Evolutionary conservation across 805 yeast species (phyloP).

Genomic region (Cyberlindnera nakhonratchasimensis): DNA sequence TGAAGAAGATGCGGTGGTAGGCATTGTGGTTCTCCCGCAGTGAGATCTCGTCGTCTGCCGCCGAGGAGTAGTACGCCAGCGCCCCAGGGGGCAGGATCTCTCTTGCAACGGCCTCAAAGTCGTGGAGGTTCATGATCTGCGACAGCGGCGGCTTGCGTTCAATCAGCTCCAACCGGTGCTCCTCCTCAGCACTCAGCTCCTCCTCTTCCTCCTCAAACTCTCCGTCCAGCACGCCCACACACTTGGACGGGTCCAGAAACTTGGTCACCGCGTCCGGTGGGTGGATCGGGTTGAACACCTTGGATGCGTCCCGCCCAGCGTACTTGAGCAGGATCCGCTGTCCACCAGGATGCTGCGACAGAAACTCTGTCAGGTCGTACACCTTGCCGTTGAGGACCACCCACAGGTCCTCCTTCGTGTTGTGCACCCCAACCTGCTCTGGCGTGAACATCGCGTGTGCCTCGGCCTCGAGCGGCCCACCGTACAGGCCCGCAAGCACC

Average conservation of each 20-base stretch:
- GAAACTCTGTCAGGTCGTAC: slow-evolving; percentile 54
- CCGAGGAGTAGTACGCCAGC: slow-evolving; percentile 92
- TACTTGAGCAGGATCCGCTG: slow-evolving; percentile 71
- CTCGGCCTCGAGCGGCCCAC: neutral
- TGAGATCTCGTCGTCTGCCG: slow-evolving; percentile 90
- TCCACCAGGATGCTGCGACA: slow-evolving; percentile 79
- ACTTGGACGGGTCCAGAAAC: slow-evolving; percentile 54
- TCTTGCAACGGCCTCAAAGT: slow-evolving; percentile 84
- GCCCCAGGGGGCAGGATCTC: slow-evolving; percentile 73
- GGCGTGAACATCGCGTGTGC: slow-evolving; percentile 19
- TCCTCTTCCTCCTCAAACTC: slow-evolving; percentile 36
- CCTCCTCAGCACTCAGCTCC: slow-evolving; percentile 35
- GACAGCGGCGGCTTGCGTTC: slow-evolving; percentile 64
- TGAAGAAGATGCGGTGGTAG: slow-evolving; percentile 82
- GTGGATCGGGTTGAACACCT: slow-evolving; percentile 83
- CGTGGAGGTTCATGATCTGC: slow-evolving; percentile 72
- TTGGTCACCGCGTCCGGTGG: slow-evolving; percentile 80
- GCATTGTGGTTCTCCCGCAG: slow-evolving; percentile 88
- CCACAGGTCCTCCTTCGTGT: slow-evolving; percentile 70
- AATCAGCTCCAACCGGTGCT: slow-evolving; percentile 38
- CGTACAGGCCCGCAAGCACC: too few species aligned
- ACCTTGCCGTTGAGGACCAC: slow-evolving; percentile 79
- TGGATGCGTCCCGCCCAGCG: slow-evolving; percentile 82
- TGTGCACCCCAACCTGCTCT: slow-evolving; percentile 29
- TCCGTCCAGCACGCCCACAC: slow-evolving; percentile 53